Base-by-base conservation (phyloP, 305 asterid genomes). In the Rubia tinctorum region DNA sequence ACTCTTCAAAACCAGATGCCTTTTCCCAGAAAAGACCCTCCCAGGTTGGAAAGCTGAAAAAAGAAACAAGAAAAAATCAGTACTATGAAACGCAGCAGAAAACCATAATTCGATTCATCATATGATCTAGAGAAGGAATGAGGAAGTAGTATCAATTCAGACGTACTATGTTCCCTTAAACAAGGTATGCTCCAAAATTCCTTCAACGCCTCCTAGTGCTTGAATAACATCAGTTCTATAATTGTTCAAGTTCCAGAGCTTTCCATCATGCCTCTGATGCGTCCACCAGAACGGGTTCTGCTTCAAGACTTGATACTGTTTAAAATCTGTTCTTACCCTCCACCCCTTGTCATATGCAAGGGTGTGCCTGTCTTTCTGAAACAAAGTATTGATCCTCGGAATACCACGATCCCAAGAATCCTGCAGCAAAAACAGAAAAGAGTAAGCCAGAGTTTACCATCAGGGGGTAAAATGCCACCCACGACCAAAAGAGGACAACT, bases 1-100 rank as follows among this genome's bases (percentile, higher is more conserved):
- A 95, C 86, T 95, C 99, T 86, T 95, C 99, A 72, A 95, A 95
- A 72, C 99, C 99, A 65, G 99, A 95, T 72, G 99, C 99, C 88
- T 95, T 95, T 86, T 95, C 99, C 99, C 99, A 92, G 87, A 95
- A 95, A 73, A 95, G 98, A 82, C 99, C 99, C 91, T 95, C 99
- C 98, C 99, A 95, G 9, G 99, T 92, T 55, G 99, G 99, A 83
- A 95, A 95, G 83, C 99, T 92, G 96, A 77, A 84, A 73, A 65
- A 34, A 15, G 66, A 76, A 77, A 18, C 63, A n/a, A n/a, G n/a
- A 73, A 58, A 67, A 40, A 15, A 62, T 49, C 56, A 49, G 56
- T 0, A 49, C 56, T 15, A 49, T 4, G 6, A n/a, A 56, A 56
- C 11, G 8, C 27, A 17, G 14, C 62, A 56, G 18, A 18, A 56